These are phyloP conservation scores for Boletus pseudopeckii DNA, from an alignment of 768 basidiomycete species.

Conservation along the genomic window DNA sequence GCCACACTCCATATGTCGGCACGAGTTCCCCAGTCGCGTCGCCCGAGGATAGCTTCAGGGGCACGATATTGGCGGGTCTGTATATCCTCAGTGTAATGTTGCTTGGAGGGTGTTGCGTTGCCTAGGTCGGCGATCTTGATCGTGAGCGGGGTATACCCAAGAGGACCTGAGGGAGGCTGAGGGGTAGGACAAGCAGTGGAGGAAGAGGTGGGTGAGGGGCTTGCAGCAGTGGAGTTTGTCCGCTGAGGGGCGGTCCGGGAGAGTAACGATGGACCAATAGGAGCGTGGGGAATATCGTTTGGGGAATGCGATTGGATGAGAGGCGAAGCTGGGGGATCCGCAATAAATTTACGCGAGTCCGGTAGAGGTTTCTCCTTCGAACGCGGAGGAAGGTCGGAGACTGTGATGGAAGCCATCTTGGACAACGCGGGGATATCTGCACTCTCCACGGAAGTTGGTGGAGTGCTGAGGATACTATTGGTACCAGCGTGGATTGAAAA, in stretches of 20 bases:
- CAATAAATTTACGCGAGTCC: background rate
- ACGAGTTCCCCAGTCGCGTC: slow-evolving; percentile 79
- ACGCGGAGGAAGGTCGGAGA: slow-evolving; percentile 9
- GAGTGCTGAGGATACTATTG: slow-evolving; percentile 44
- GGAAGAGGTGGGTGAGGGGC: slow-evolving; percentile 15
- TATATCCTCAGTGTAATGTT: slow-evolving; percentile 92
- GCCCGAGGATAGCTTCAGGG: slow-evolving; percentile 91
- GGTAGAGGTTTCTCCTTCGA: background rate
- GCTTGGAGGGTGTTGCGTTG: slow-evolving; percentile 87
- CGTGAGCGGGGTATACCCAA: slow-evolving; percentile 48
- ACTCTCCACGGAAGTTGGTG: slow-evolving; percentile 47
- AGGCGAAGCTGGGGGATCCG: slow-evolving; percentile 16
- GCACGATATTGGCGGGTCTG: slow-evolving; percentile 95
- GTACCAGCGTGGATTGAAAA: slow-evolving; percentile 37
- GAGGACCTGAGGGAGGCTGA: slow-evolving; percentile 22
- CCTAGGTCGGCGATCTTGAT: slow-evolving; percentile 95
- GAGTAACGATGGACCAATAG: slow-evolving; percentile 50
- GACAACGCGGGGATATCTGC: slow-evolving; percentile 39
- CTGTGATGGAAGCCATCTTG: slow-evolving; percentile 26
- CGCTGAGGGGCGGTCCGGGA: slow-evolving; percentile 58
- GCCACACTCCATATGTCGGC: slow-evolving; percentile 92
- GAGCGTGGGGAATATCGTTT: slow-evolving; percentile 22
- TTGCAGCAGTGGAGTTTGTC: slow-evolving; percentile 20
- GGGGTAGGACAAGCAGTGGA: slow-evolving; percentile 21
- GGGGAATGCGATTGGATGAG: slow-evolving; percentile 24